Evolutionary conservation across 2,329 filamentous ascomycete genomes (phyloP), one percentile per base, ranked within the genome.

Genomic region (Sporothrix schenckii): DNA sequence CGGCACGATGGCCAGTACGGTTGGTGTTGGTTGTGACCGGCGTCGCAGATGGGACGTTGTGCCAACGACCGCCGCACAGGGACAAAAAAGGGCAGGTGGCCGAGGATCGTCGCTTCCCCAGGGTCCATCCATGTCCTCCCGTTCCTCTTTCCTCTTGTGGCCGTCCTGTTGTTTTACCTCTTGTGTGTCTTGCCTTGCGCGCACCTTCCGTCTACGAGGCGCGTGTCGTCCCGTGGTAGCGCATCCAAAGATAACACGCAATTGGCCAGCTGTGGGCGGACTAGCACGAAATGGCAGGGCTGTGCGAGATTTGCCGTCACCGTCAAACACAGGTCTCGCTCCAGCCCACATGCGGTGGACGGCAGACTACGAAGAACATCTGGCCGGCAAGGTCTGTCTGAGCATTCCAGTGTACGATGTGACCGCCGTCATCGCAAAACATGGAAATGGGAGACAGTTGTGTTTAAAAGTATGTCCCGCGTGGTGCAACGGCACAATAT

Each of bases 61-160:
- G 47, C 49, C 34, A 34, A 53, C 19, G 34, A 14, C 13, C 14
- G 63, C 27, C 10, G 65, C 21, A 54, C 21, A 27, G 4, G 16
- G 14, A 24, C 68, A 70, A 52, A 70, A 70, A 70, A 47, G 49
- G 68, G 68, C 61, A 70, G 68, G 68, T 70, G 68, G 39, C 50
- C 49, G 39, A 16, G 41, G 61, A 65, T 70, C 61, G 68, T 44
- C 68, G 56, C 47, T 41, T 21, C 10, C 41, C 44, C 24, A 11
- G 27, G 58, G 68, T 39, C 58, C 65, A 53, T 49, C 47, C 30
- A 50, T 19, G 21, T 30, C 14, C 41, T 30, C n/a, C 27, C 24
- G 49, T 63, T 61, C 54, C 44, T 53, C 47, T 61, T 61, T 39
- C 44, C 52, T 56, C 34, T 44, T 30, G 13, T 56, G 30, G 9